phyloP scores from a whole-genome alignment of 1,139 yeast genomes.

The Debaryomyces singareniensis region DNA sequence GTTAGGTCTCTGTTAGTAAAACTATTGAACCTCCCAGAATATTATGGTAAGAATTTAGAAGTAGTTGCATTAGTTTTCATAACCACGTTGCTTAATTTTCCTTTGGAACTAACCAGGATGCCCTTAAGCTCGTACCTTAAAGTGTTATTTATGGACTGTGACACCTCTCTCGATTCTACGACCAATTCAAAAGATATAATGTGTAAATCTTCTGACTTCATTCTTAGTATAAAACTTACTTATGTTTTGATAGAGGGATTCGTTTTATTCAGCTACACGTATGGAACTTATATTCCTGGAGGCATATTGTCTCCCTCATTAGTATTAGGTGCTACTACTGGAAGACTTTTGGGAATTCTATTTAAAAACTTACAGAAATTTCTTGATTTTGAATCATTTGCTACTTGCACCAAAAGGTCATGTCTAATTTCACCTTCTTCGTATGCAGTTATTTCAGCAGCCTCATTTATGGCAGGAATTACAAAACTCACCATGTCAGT shows the following conservation, averaged over 20 bases:
- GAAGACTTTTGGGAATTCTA: constrained; percentile 60
- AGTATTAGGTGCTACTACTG: constrained; percentile 64
- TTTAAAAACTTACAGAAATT: constrained; percentile 44
- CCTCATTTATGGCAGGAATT: constrained; percentile 50
- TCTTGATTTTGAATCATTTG: constrained; percentile 32
- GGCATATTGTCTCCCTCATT: constrained; percentile 72
- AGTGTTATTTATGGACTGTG: constrained; percentile 62
- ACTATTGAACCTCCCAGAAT: constrained; percentile 9
- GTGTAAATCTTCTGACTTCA: constrained; percentile 25
- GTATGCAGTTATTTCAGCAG: constrained; percentile 58
- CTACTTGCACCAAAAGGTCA: constrained; percentile 47
- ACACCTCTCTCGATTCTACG: constrained; percentile 16
- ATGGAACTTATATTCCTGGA: constrained; percentile 65
- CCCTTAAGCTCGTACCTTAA: constrained; percentile 53
- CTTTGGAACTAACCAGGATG: constrained; percentile 46
- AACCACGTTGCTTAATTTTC: constrained; percentile 52
- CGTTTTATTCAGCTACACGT: constrained; percentile 54
- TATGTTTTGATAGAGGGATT: constrained; percentile 50
- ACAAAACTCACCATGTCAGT: constrained; percentile 53
- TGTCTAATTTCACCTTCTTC: constrained; percentile 53
- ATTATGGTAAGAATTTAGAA: constrained; percentile 34
- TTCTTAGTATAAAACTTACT: constrained; percentile 29
- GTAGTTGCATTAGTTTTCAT: constrained; percentile 39
- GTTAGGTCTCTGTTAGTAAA: constrained; percentile 15
- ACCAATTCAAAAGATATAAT: constrained; percentile 24